Evolutionary conservation across 805 yeast genomes (phyloP).

Genomic region (Schizosaccharomyces japonicus): DNA sequence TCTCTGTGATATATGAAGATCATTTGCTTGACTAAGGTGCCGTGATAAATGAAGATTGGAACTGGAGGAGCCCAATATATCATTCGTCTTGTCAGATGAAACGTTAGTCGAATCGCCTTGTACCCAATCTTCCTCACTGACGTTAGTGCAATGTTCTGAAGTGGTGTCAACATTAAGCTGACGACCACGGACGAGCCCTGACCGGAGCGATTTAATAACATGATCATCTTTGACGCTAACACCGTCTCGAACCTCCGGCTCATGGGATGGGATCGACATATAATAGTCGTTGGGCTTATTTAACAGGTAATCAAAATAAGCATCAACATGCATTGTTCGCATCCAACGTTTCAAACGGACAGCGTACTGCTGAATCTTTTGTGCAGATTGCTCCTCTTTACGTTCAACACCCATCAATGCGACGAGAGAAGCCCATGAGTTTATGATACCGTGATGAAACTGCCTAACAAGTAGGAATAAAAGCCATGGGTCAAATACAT

Average conservation of each 20-base stretch:
- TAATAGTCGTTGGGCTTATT: conserved; percentile 8
- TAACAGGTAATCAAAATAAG: conserved; percentile 10
- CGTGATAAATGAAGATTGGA: background rate
- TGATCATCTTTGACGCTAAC: conserved; percentile 10
- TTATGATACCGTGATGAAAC: conserved; percentile 9
- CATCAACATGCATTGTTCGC: conserved; percentile 11
- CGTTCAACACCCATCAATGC: conserved; percentile 11
- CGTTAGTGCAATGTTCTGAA: background rate
- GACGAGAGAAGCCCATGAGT: conserved; percentile 10
- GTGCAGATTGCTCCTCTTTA: conserved; percentile 9
- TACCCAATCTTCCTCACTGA: background rate
- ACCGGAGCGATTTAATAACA: conserved; percentile 8
- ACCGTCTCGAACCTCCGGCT: conserved; percentile 7
- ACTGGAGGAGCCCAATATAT: background rate
- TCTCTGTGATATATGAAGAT: background rate
- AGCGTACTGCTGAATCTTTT: conserved; percentile 10
- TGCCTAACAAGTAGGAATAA: conserved; percentile 7
- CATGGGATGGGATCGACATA: conserved; percentile 8
- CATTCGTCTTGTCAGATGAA: background rate
- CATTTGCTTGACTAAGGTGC: background rate
- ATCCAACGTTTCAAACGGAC: conserved; percentile 11
- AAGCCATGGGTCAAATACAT: conserved; percentile 7
- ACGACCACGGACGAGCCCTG: background rate
- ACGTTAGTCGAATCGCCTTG: background rate
- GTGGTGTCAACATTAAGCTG: background rate